Base-by-base conservation (phyloP, 2,329 filamentous ascomycete species). In the Diaporthe sp. region DNA sequence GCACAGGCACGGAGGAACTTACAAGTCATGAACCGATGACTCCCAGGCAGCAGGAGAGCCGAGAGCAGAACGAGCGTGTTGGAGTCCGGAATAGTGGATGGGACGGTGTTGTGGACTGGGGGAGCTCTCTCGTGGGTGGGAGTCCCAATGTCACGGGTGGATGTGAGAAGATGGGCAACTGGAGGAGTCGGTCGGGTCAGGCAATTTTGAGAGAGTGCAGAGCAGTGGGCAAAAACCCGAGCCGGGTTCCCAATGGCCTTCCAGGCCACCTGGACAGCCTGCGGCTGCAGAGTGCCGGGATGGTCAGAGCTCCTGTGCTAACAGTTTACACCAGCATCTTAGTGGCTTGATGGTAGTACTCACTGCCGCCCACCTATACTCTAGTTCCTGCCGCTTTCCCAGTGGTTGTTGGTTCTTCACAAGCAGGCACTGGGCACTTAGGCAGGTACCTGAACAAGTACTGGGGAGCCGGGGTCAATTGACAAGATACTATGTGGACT, bases 21-120 rank as follows among this genome's bases (percentile, higher is more conserved):
- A 89, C 87, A 85, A 87, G 84, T 87, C 86, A 89, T 88, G 82
- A 86, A 87, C 82, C 19, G 80, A 82, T 85, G 81, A 82, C 82
- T 82, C 80, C 79, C 82, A 85, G 83, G 83, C 82, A 84, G 81
- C 81, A 80, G 76, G 77, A 79, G 78, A 71, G 68, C 71, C 58
- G 71, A 75, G 72, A 61, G 76, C 65, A 68, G 62, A 74, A 75
- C 68, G 55, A 73, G 73, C 60, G 39, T 70, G 34, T 60, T 70
- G 58, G 37, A 62, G 55, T 61, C 34, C 15, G 57, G 61, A 44
- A 68, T 71, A 72, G 71, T 42, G 62, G 71, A 57, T 51, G 51
- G 53, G 73, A 73, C 75, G 72, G 68, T 77, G 80, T 78, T 80
- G 76, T 77, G 77, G 76, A 61, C 70, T 76, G 78, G 78, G 76